Conservation (phyloP, 352 stramenopile genomes). For the Peronospora destructor region DNA sequence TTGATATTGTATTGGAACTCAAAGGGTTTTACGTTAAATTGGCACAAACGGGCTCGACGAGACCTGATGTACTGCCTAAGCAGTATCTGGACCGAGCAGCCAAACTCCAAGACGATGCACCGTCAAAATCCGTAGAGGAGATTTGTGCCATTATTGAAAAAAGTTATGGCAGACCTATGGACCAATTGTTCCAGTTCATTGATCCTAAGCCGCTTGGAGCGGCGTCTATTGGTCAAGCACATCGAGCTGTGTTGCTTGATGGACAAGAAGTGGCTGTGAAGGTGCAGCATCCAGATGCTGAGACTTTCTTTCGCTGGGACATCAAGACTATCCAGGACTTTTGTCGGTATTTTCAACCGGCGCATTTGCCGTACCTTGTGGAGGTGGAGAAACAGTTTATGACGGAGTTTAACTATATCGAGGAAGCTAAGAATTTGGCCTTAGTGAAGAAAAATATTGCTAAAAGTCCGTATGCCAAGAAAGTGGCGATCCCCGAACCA, state of each 20-base stretch:
- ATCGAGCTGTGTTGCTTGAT: constrained; percentile 63
- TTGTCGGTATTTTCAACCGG: constrained; percentile 91
- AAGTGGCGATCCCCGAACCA: constrained; percentile 80
- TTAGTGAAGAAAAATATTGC: constrained; percentile 87
- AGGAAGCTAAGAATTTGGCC: constrained; percentile 88
- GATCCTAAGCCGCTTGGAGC: constrained; percentile 68
- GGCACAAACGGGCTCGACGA: constrained; percentile 72
- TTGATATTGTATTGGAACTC: constrained; percentile 76
- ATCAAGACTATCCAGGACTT: constrained; percentile 96
- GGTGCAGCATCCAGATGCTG: constrained; percentile 91
- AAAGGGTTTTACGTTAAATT: constrained; percentile 88
- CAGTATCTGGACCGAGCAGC: constrained; percentile 68
- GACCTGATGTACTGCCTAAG: constrained; percentile 73
- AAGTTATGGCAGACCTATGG: constrained; percentile 52
- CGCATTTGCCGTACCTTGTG: constrained; percentile 88
- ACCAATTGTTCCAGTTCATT: constrained; percentile 53
- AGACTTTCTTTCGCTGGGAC: constrained; percentile 92
- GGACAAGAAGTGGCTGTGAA: constrained; percentile 82
- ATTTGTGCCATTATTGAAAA: constrained; percentile 69
- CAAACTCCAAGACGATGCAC: constrained; percentile 77
- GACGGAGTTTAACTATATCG: constrained; percentile 95
- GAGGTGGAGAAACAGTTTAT: constrained; percentile 97
- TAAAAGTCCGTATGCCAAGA: constrained; percentile 57
- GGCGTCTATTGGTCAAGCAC: constrained; percentile 79
- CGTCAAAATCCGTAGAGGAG: constrained; percentile 63